A percentile compares a stretch with the other conserved stretches of the same genome.
Conservation (phyloP, 345 rosid genomes). For the Eucalyptus shirleyi region DNA sequence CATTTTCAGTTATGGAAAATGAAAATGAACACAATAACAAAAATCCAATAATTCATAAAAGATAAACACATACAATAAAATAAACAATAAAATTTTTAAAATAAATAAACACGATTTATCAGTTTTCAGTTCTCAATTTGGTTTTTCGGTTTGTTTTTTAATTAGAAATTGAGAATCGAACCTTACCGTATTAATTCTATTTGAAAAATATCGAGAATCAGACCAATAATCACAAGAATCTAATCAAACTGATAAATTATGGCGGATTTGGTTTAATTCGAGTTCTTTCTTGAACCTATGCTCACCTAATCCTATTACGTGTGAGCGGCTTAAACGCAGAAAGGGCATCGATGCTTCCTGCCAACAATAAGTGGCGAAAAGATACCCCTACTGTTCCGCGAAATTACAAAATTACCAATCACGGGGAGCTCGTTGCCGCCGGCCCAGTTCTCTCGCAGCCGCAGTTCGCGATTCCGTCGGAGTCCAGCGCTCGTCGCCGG, state of each 20-base stretch:
- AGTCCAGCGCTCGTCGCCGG: neutral
- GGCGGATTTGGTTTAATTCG: neutral
- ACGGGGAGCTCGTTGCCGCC: neutral
- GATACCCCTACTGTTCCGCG: neutral
- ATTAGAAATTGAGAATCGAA: neutral
- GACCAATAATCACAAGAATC: neutral
- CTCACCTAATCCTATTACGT: neutral
- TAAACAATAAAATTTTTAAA: too few relatives aligned
- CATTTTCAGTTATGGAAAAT: too few relatives aligned
- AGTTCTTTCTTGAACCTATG: too few relatives aligned
- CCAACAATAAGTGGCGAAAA: neutral
- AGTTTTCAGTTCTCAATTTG: fast-evolving
- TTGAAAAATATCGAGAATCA: too few relatives aligned
- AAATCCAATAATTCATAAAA: too few relatives aligned
- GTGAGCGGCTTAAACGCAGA: neutral
- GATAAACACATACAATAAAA: neutral
- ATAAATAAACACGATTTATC: too few relatives aligned
- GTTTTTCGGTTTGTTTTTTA: too few relatives aligned
- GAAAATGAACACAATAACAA: too few relatives aligned
- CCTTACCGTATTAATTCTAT: too few relatives aligned
- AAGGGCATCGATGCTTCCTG: neutral
- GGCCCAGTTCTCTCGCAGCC: neutral
- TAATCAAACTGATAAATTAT: neutral
- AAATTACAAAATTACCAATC: neutral
- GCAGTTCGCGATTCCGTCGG: neutral